Evolutionary conservation across 169 alveolate species (phyloP).

Genomic region (Besnoitia besnoiti): DNA sequence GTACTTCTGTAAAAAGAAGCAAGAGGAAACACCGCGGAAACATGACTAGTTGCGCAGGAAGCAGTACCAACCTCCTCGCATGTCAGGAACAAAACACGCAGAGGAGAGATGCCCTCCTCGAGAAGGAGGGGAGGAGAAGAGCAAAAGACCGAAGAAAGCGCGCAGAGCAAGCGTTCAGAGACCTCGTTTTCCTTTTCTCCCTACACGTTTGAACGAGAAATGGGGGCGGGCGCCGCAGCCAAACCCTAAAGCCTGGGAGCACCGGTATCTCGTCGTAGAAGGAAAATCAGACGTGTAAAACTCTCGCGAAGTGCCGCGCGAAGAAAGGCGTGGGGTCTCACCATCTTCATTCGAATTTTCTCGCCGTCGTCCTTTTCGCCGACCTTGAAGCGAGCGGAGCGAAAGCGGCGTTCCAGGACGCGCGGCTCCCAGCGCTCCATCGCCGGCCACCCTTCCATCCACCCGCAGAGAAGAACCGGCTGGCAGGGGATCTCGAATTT

Average conservation of each 20-base stretch:
- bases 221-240: not conserved
- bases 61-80: constrained; percentile 2
- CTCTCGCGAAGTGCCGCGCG: not conserved
- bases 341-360: constrained; percentile 50
- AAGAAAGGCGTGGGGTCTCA: too few species aligned
- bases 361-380: constrained; percentile 63
- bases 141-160: not conserved
- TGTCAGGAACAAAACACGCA: not conserved
- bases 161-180: too few species aligned
- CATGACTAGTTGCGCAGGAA: not conserved
- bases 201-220: too few species aligned
- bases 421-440: constrained; percentile 42
- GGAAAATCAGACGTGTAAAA: not conserved
- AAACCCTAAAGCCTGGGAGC: not conserved
- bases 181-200: too few species aligned
- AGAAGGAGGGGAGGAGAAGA: not conserved
- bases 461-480: constrained; percentile 67
- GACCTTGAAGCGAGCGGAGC: constrained; percentile 53
- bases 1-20: constrained; percentile 54
- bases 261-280: not conserved
- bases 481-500: constrained; percentile 43
- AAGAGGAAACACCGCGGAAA: not conserved
- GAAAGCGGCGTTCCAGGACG: not conserved
- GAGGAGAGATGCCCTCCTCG: not conserved
- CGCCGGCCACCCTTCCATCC: constrained; percentile 73